Evolutionary conservation across 805 yeast genomes (phyloP).

Genomic region (Metschnikowia anglica): DNA sequence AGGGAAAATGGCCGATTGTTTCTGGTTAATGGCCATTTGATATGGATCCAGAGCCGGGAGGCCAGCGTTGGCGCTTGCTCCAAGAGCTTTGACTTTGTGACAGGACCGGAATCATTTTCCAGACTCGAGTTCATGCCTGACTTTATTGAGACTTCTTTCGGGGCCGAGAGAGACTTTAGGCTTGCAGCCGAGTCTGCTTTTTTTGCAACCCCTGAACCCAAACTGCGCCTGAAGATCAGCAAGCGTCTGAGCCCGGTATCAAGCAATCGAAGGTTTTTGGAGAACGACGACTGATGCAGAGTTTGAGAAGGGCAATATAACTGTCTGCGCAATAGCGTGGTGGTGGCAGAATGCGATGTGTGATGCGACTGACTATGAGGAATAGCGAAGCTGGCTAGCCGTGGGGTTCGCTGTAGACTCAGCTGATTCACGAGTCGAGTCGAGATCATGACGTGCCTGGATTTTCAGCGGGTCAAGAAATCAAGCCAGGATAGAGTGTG

Average conservation of each 20-base stretch:
- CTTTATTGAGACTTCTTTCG: background rate
- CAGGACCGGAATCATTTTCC: background rate
- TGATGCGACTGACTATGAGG: background rate
- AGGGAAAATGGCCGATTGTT: constrained; percentile 48
- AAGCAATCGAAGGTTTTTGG: background rate
- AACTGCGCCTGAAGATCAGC: constrained; percentile 1
- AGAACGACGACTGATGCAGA: background rate
- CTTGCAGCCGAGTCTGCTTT: background rate
- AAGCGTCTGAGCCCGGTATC: background rate
- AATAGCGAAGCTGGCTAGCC: background rate
- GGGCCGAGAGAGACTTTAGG: background rate
- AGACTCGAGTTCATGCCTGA: background rate
- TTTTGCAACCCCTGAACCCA: background rate
- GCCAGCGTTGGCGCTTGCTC: constrained; percentile 31
- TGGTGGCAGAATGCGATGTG: background rate
- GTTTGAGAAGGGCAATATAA: background rate
- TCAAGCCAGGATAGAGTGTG: too few species aligned
- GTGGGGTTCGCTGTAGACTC: constrained; percentile 1
- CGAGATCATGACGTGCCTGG: background rate
- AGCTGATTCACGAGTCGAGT: constrained; percentile 2
- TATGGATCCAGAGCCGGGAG: constrained; percentile 35
- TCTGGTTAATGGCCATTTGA: constrained; percentile 50
- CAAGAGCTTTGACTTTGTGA: constrained; percentile 23
- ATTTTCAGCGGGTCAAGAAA: too few species aligned
- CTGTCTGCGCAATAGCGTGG: constrained; percentile 1